Evolutionary conservation across 768 basidiomycete species (phyloP), one percentile per base, ranked within the genome.

Genomic region (Rhodosporidiobolus sp.): DNA sequence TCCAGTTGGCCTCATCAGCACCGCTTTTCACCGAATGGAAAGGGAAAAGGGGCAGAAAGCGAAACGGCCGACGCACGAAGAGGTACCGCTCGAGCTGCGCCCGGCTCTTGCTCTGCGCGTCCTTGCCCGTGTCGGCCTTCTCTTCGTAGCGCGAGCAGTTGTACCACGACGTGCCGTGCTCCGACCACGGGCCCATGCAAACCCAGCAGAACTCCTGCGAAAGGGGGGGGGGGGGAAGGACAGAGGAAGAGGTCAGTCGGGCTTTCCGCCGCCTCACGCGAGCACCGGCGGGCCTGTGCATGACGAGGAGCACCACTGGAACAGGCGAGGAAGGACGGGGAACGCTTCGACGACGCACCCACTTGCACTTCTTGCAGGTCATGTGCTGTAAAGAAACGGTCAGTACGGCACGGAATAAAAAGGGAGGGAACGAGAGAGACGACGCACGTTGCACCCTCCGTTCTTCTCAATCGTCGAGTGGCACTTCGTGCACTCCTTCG

Each of bases 401-500:
- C 48, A 78, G 76, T 55, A n/a, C n/a, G 35, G 59, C 30, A 67
- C 3, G 43, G 53, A 32, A 49, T 30, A 69, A 22, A 20, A 9
- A 14, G 9, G 34, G 34, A 22, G 3, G 48, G 45, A 43, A 45
- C 12, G 67, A 63, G 54, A 58, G 32, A 65, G 11, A 57, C 49
- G 22, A 89, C 93, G 79, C 79, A 97, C 72, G 61, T 99, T 98
- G 93, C 96, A 99, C 20, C 96, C 96, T 16, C 96, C 96, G 76
- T 98, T 98, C 89, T 99, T 99, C 86, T 99, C 96, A 69, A 99
- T 99, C 64, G 96, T 98, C 78, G 92, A 93, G 81, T 92, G 89
- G 81, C 96, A 99, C 80, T 93, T 89, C 28, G 87, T 85, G 80
- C 96, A 99, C 82, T 99, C 96, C 84, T 99, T 98, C 53, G 96